Percentiles rank a stretch among this genome's conserved stretches.
phyloP scores from a whole-genome alignment of 176 grass and related monocot genomes.

The Rhynchospora pubera region DNA sequence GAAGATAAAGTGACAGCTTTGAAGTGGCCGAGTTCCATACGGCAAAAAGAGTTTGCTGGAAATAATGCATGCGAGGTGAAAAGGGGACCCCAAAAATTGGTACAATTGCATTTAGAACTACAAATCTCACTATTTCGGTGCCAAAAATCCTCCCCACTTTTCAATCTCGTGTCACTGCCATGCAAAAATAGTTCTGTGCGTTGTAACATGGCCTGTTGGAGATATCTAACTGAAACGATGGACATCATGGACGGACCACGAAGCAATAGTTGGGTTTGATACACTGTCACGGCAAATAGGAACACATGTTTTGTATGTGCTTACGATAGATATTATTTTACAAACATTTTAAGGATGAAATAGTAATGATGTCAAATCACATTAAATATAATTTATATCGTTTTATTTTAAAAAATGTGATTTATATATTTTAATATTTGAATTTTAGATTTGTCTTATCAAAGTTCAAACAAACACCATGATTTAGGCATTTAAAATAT shows the following conservation, averaged over 20 bases:
- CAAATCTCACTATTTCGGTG: constrained; percentile 1
- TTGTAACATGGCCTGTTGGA: constrained; percentile 2
- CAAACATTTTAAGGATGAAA: too few relatives aligned
- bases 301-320: too few relatives aligned
- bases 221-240: neutral
- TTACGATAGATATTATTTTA: too few relatives aligned
- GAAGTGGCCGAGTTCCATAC: neutral
- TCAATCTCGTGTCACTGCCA: neutral
- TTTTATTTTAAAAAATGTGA: too few relatives aligned
- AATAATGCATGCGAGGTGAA: neutral
- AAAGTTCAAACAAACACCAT: too few relatives aligned
- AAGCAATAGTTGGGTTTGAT: neutral
- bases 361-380: too few relatives aligned
- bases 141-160: neutral
- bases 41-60: neutral
- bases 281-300: neutral
- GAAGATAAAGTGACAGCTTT: neutral
- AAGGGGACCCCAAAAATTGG: neutral
- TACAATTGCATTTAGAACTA: neutral
- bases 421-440: too few relatives aligned
- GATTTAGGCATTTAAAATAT: too few relatives aligned
- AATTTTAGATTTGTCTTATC: too few relatives aligned
- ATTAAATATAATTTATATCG: too few relatives aligned
- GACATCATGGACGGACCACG: neutral
- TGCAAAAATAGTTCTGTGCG: neutral